Evolutionary conservation across 2,329 filamentous ascomycete species (phyloP).

Genomic region (Pezicula neosporulosa): DNA sequence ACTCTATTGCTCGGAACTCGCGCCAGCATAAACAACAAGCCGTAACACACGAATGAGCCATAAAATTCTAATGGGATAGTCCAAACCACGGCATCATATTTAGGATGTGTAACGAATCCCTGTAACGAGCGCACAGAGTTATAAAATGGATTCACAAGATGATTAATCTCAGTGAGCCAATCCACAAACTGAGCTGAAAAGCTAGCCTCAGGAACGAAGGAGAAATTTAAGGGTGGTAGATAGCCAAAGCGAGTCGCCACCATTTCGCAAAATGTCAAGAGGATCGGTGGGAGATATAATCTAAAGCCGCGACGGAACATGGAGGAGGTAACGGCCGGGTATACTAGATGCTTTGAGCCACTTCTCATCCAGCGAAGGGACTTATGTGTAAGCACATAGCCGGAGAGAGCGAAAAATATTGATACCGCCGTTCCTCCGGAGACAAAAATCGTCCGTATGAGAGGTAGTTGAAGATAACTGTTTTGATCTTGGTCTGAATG

Average conservation of each 20-base stretch:
- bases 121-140: conserved; percentile 12
- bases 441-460: conserved; percentile 36
- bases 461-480: conserved; percentile 37
- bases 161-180: conserved; percentile 18
- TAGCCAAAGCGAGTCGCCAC: conserved; percentile 18
- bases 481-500: conserved; percentile 29
- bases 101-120: conserved; percentile 14
- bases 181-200: conserved; percentile 15
- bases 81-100: conserved; percentile 44
- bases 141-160: conserved; percentile 15
- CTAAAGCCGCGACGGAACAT: conserved; percentile 41
- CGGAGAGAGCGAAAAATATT: conserved; percentile 46
- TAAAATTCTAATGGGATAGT: conserved; percentile 45
- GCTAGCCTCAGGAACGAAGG: conserved; percentile 25
- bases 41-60: conserved; percentile 34
- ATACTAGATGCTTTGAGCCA: conserved; percentile 30
- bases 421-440: conserved; percentile 43
- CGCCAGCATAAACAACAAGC: conserved; percentile 12
- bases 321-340: conserved; percentile 37
- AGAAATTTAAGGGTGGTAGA: conserved; percentile 27
- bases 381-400: conserved; percentile 41
- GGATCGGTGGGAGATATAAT: conserved; percentile 39
- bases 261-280: conserved; percentile 34
- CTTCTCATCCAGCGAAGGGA: conserved; percentile 35
- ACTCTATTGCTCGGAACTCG: conserved; percentile 7